Evolutionary conservation across 495 filamentous ascomycete genomes (phyloP).

Genomic region (Cercophora sp.): DNA sequence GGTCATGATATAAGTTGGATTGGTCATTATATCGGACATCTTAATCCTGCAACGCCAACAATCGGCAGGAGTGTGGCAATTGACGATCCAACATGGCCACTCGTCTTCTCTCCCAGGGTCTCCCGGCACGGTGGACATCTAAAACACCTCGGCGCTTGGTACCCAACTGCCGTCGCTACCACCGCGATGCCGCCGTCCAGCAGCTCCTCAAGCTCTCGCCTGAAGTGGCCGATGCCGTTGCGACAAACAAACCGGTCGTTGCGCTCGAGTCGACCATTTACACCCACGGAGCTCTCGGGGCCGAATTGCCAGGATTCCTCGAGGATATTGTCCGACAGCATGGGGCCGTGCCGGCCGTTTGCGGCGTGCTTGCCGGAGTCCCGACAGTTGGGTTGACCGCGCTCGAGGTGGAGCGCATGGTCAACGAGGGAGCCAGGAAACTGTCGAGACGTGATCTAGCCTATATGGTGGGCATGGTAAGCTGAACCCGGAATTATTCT

Average conservation of each 20-base stretch:
- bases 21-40: too few species aligned
- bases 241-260: slow-evolving; percentile 71
- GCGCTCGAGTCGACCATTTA: slow-evolving; percentile 88
- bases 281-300: slow-evolving; percentile 72
- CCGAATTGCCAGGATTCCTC: slow-evolving; percentile 62
- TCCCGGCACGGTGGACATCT: background rate
- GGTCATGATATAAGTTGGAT: too few species aligned
- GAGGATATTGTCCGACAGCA: slow-evolving; percentile 73
- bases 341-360: slow-evolving; percentile 88
- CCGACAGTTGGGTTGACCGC: slow-evolving; percentile 71
- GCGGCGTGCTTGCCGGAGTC: slow-evolving; percentile 77
- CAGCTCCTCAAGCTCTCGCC: slow-evolving; percentile 70
- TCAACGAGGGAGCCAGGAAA: slow-evolving; percentile 67
- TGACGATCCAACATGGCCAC: too few species aligned
- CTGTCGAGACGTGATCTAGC: slow-evolving; percentile 81
- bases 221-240: slow-evolving; percentile 74
- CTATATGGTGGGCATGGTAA: slow-evolving; percentile 75
- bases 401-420: slow-evolving; percentile 67
- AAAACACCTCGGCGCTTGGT: slow-evolving; percentile 1
- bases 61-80: too few species aligned
- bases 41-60: too few species aligned
- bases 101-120: background rate
- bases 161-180: slow-evolving; percentile 9
- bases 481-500: too few species aligned
- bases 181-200: slow-evolving; percentile 4